Evolutionary conservation across 1,139 yeast genomes (phyloP), one percentile per base, ranked within the genome.

Genomic region (Candida anutae): DNA sequence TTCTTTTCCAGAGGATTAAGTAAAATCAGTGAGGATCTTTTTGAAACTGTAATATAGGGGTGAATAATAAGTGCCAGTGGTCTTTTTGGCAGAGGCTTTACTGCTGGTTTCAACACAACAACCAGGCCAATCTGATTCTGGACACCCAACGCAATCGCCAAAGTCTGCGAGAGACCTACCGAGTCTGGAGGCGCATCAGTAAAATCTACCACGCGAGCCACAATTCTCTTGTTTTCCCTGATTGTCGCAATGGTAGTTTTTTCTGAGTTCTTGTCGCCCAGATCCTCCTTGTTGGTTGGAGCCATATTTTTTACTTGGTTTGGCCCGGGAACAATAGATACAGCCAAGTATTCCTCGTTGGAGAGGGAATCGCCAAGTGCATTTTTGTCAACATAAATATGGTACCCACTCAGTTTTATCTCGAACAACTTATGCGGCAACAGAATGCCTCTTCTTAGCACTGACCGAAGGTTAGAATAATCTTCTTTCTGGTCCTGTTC

Each of bases 251-350:
- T n/a, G 8, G 6, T 9, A 4, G 24, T 12, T n/a, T n/a, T n/a
- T 9, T 26, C 21, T 9, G 10, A 3, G 10, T 28, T 32, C 12
- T 26, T 30, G n/a, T 33, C 34, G 9, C 35, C 20, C 17, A 30
- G 25, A 16, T 40, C 37, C 5, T 43, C 48, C 11, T 13, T 26
- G 5, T 31, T 23, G 14, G 38, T 36, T 11, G 39, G 29, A 6
- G 38, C 30, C 3, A 37, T 35, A 29, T 40, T 35, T 30, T 39
- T 46, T 17, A 25, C 32, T 32, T 54, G 60, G 21, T 57, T 53
- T 0, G 82, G 79, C 2, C 79, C 78, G 6, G 64, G 64, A 6
- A 81, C 52, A 1, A 79, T 58, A 0, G 81, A 69, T 0, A 82
- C 77, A 6, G 68, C 67, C 5, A 77, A 85, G 45, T 58, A 72